Evolutionary conservation across 169 alveolate species (phyloP).

Genomic region (Eimeria nieschulzi): DNA sequence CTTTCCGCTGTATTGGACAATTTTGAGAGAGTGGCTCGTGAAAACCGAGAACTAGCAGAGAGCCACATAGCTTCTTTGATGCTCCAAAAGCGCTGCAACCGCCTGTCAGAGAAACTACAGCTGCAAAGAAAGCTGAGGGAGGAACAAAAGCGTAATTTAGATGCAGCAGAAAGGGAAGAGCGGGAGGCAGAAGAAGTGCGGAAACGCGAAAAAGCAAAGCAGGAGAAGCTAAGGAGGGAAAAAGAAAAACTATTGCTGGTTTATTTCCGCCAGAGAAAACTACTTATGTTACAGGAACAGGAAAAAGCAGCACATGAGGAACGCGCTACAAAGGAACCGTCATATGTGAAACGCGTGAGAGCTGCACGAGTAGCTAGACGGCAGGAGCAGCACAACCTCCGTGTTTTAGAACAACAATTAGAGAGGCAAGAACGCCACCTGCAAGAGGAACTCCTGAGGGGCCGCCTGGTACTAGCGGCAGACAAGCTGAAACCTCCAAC

Average conservation of each 20-base stretch:
- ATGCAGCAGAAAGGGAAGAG: background rate
- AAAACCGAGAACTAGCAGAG: background rate
- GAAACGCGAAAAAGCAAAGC: background rate
- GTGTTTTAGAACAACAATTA: background rate
- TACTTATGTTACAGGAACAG: constrained; percentile 17
- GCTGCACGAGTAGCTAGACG: constrained; percentile 34
- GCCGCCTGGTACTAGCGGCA: constrained; percentile 9
- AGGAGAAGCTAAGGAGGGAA: constrained; percentile 19
- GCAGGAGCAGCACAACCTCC: constrained; percentile 44
- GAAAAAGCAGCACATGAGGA: background rate
- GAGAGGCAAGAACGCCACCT: constrained; percentile 24
- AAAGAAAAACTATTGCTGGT: background rate
- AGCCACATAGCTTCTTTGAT: background rate
- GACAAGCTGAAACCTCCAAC: constrained; percentile 7
- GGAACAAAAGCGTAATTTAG: background rate
- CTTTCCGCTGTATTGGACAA: background rate
- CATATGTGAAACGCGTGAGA: constrained; percentile 1
- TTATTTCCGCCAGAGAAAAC: background rate
- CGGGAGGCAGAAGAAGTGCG: constrained; percentile 5
- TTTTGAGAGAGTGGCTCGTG: background rate
- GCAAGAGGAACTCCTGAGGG: constrained; percentile 30
- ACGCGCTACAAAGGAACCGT: background rate
- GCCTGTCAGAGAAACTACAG: background rate
- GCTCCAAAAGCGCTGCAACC: background rate
- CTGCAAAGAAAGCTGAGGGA: background rate